A percentile compares a stretch with the other conserved stretches of the same genome.
Evolutionary conservation across 2,329 filamentous ascomycete species (phyloP).

Genomic region (Paraconiothyrium brasiliense): DNA sequence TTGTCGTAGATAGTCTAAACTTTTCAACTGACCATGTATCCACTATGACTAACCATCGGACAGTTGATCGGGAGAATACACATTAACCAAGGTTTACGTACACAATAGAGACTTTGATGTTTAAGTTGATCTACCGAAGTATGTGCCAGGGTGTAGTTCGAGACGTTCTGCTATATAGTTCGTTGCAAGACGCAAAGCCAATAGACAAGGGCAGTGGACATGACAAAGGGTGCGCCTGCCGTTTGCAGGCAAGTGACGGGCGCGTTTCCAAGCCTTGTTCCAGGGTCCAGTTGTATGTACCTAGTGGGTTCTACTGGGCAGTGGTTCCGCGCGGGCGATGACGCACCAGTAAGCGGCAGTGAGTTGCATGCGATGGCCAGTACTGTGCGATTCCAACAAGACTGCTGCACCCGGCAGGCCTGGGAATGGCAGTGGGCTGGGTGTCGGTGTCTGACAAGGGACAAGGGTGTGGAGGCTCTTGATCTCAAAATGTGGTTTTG

Average conservation of each 20-base stretch:
- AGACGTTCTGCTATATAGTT: constrained; percentile 4
- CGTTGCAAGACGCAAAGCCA: neutral
- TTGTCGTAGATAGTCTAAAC: constrained; percentile 1
- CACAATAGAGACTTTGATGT: neutral
- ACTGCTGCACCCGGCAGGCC: neutral
- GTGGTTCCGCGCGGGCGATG: neutral
- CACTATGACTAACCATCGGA: neutral
- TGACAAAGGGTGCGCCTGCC: constrained; percentile 8
- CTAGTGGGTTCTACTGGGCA: neutral
- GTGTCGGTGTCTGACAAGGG: neutral
- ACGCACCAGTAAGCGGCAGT: constrained; percentile 2
- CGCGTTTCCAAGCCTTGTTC: constrained; percentile 4
- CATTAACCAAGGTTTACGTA: constrained; percentile 1
- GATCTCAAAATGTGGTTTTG: neutral
- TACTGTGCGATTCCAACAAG: neutral
- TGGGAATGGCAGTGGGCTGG: neutral
- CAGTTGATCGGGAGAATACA: constrained; percentile 6
- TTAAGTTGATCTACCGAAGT: neutral
- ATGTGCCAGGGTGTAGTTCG: neutral
- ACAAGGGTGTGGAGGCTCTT: constrained; percentile 4
- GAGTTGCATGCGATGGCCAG: neutral
- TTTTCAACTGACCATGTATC: neutral
- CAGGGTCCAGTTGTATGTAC: neutral
- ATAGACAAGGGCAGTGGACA: neutral
- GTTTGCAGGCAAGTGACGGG: constrained; percentile 12